Conservation (phyloP, 768 basidiomycete species). For the Tulasnella sp. region DNA sequence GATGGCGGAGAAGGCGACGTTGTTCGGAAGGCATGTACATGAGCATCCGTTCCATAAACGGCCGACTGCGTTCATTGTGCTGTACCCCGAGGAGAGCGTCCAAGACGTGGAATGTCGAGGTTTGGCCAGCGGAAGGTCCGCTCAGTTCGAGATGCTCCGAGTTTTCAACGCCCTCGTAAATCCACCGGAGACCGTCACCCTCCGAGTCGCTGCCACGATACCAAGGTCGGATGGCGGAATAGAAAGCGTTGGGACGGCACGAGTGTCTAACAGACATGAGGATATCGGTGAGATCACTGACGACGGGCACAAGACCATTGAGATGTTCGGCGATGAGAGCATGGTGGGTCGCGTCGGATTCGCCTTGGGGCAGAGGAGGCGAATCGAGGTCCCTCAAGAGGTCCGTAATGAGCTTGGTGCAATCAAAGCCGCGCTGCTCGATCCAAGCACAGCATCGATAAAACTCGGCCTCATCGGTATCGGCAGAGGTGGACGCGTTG, state of each 20-base stretch:
- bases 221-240: conserved; percentile 87
- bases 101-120: conserved; percentile 70
- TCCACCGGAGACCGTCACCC: conserved; percentile 14
- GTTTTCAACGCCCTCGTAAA: conserved; percentile 17
- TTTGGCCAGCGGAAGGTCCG: conserved; percentile 92
- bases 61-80: conserved; percentile 24
- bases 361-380: not conserved
- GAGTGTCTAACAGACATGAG: conserved; percentile 52
- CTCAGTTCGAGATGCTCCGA: conserved; percentile 7
- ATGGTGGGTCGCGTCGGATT: conserved; percentile 42
- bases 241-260: conserved; percentile 69
- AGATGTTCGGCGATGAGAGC: conserved; percentile 58
- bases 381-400: conserved; percentile 4
- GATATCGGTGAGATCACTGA: conserved; percentile 48
- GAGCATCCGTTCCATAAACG: conserved; percentile 77
- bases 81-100: conserved; percentile 63
- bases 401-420: conserved; percentile 11
- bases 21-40: conserved; percentile 92
- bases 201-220: conserved; percentile 62
- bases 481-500: conserved; percentile 42
- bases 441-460: conserved; percentile 77
- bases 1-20: conserved; percentile 60
- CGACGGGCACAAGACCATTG: conserved; percentile 42
- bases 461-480: conserved; percentile 66
- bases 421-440: conserved; percentile 67